Base-by-base conservation (phyloP, 2,329 filamentous ascomycete species). In the Aspergillus pseudotamarii region DNA sequence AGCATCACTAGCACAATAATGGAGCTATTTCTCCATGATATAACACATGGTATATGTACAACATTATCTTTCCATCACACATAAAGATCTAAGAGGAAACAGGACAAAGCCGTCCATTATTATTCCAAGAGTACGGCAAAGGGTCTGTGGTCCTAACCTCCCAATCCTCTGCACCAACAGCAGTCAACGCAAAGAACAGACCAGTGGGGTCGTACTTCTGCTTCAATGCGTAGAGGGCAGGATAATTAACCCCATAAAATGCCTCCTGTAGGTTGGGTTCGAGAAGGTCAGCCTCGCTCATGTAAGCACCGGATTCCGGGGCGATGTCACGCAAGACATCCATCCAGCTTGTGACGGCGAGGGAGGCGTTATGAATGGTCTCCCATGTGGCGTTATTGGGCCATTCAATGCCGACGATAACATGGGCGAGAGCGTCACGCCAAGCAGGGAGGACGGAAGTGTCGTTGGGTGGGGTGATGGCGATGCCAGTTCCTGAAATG, bases 401-500 rank as follows among this genome's bases (percentile, higher is more conserved):
- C 74, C 76, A 78, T 45, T 62, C 59, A 0, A 66, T 48, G 5
- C 70, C 67, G 23, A 75, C 70, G 30, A 73, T 72, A 46, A 79
- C 69, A 53, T 83, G 80, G 2, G 78, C 71, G 6, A 80, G 76
- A 11, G 77, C 75, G 65, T 81, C 81, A 56, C 80, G 76, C 65
- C 77, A 81, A 38, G 79, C 77, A 0, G 78, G 79, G 6, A 81
- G 60, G 14, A 69, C 61, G 2, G 66, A 34, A 48, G 26, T 66
- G 58, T 68, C 56, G 12, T 38, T 64, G n/a, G 66, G 68, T 12
- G 67, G 65, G 4, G 57, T 10, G 21, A 67, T 64, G 9, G 66
- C 64, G 6, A 54, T 69, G 11, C 69, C 69, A 9, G 62, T 71
- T 14, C 69, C 69, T 0, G 61, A 66, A 16, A 71, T 58, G 51